Percentiles rank a stretch among this genome's conserved stretches.
Evolutionary conservation across 257 asterid species (phyloP).

Genomic region (Anisodus acutangulus): DNA sequence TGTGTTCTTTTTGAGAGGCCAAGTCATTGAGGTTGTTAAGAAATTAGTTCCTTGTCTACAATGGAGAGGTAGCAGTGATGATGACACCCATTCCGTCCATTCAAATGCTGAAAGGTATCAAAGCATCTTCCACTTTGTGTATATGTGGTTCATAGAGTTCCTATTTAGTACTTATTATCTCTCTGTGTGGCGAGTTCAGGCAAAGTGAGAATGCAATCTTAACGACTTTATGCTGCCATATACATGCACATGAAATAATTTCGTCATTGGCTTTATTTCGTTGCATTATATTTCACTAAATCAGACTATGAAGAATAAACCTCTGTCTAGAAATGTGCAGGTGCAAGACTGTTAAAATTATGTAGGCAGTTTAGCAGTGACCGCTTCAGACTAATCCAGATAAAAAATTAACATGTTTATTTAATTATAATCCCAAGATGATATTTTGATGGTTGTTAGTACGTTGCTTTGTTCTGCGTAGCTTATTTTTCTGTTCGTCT

Average conservation of each 20-base stretch:
- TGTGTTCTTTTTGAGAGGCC: conserved; percentile 72
- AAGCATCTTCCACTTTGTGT: neutral
- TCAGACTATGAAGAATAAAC: conserved; percentile 8
- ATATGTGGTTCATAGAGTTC: neutral
- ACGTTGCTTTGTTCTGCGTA: conserved; percentile 21
- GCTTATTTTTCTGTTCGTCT: neutral
- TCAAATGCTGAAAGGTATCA: conserved; percentile 85
- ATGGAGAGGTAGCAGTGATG: conserved; percentile 47
- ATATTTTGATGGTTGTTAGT: conserved; percentile 12
- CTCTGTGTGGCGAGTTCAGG: neutral
- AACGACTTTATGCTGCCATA: neutral
- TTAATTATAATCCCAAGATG: neutral
- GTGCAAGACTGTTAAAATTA: neutral
- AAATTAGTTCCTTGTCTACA: conserved; percentile 80
- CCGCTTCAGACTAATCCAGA: neutral
- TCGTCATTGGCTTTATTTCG: neutral
- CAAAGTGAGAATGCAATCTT: conserved; percentile 5
- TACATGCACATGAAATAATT: neutral
- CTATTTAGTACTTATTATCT: neutral
- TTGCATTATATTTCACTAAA: neutral
- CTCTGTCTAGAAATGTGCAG: neutral
- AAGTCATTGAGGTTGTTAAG: conserved; percentile 63
- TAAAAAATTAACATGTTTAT: neutral
- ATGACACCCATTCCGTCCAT: conserved; percentile 55
- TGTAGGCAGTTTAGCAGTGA: neutral